Evolutionary conservation across 192 early-diverging fungal species (phyloP).

Genomic region (Spizellomyces sp.): DNA sequence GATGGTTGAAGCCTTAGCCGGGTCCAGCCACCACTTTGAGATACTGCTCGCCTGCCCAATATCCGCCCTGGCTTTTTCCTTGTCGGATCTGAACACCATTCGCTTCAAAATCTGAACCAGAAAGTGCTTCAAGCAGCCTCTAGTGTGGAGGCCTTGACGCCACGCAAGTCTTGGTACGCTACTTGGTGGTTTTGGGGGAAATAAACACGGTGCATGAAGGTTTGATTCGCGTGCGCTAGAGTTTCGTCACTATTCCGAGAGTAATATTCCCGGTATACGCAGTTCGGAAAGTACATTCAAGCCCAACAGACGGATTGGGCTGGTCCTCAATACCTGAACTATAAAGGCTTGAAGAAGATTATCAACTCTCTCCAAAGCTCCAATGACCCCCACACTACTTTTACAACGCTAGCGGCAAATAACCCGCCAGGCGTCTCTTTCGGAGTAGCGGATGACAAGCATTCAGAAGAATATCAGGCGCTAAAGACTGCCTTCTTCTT

Average conservation of each 20-base stretch:
- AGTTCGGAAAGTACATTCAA: slow-evolving; percentile 99
- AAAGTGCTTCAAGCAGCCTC: too few species aligned
- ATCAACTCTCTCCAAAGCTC: slow-evolving; percentile 63
- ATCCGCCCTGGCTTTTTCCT: too few species aligned
- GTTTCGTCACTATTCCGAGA: background rate
- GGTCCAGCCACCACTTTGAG: too few species aligned
- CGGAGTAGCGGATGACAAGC: slow-evolving; percentile 16
- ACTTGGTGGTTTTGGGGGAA: too few species aligned
- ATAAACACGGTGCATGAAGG: background rate
- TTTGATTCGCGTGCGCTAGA: background rate
- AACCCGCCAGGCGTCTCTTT: slow-evolving; percentile 38
- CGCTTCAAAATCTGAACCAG: too few species aligned
- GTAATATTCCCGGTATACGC: background rate
- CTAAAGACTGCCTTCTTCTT: slow-evolving; percentile 97
- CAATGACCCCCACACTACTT: slow-evolving; percentile 3
- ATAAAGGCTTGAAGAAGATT: slow-evolving; percentile 98
- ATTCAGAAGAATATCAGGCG: slow-evolving; percentile 59
- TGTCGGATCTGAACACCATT: too few species aligned
- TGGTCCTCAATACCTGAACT: slow-evolving; percentile 87
- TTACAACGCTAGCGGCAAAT: slow-evolving; percentile 24
- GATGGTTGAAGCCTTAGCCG: too few species aligned
- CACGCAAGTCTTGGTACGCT: too few species aligned
- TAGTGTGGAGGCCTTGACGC: too few species aligned
- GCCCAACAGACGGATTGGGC: slow-evolving; percentile 92
- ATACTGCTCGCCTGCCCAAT: too few species aligned